phyloP scores from a whole-genome alignment of 2,329 filamentous ascomycete genomes.

The Pestalotiopsis fici region DNA sequence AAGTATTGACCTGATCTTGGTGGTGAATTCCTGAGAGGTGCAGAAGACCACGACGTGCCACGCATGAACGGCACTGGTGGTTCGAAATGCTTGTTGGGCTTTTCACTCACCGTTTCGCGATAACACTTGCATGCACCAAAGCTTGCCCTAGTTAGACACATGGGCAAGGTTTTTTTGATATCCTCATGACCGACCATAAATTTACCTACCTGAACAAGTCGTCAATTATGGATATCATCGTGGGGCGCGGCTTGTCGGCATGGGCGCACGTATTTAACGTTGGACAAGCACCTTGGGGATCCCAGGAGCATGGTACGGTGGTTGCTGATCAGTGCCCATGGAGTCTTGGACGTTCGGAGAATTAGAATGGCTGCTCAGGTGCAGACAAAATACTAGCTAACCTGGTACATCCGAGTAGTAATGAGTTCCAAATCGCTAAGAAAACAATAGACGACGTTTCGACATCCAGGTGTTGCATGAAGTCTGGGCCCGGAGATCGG shows the following conservation, averaged over 20 bases:
- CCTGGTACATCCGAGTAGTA: neutral
- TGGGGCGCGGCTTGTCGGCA: neutral
- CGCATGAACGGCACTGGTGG: neutral
- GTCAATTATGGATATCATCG: neutral
- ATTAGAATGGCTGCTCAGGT: neutral
- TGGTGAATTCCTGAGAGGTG: neutral
- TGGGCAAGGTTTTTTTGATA: neutral
- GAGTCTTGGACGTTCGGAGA: neutral
- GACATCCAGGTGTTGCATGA: slow-evolving; percentile 1
- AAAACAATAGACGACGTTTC: neutral
- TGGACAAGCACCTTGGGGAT: neutral
- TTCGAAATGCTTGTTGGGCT: neutral
- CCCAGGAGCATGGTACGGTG: neutral
- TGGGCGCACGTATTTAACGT: neutral
- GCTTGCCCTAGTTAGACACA: too few relatives aligned
- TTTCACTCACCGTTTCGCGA: neutral
- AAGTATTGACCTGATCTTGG: too few relatives aligned
- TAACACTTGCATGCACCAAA: neutral
- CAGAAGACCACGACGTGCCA: neutral
- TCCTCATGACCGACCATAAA: neutral
- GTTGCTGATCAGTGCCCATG: neutral
- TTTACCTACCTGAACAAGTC: neutral
- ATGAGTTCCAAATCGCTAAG: neutral
- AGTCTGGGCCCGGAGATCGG: neutral
- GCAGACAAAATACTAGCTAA: neutral